Evolutionary conservation across 2,329 filamentous ascomycete genomes (phyloP).

Genomic region (Arthrobotrys pseudoclavata): DNA sequence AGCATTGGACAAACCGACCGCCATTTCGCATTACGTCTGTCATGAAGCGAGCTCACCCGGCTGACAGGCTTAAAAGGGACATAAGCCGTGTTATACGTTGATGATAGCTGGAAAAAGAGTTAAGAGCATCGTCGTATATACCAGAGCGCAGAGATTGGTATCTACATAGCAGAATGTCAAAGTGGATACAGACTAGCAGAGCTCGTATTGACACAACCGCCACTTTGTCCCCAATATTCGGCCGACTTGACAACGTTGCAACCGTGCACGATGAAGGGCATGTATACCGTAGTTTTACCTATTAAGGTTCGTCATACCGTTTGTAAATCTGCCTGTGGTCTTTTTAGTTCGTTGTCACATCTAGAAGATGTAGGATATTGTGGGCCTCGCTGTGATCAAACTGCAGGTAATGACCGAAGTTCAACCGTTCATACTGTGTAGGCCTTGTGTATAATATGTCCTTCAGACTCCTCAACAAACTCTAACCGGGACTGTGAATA

Average conservation of each 20-base stretch:
- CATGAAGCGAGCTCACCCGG: not conserved
- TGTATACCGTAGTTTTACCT: not conserved
- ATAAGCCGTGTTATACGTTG: not conserved
- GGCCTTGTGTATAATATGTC: not conserved
- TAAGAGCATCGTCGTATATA: not conserved
- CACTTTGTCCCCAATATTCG: not conserved
- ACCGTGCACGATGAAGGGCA: not conserved
- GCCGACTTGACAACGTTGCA: not conserved
- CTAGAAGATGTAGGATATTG: not conserved
- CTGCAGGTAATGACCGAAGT: not conserved
- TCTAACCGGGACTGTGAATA: not conserved
- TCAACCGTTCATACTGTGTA: not conserved
- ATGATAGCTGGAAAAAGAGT: not conserved
- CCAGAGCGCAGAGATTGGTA: not conserved
- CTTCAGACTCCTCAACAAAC: not conserved
- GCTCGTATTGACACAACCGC: conserved; percentile 8
- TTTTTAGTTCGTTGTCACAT: not conserved
- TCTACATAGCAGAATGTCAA: not conserved
- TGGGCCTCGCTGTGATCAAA: not conserved
- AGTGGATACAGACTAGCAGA: not conserved
- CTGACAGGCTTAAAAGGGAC: not conserved
- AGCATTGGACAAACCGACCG: not conserved
- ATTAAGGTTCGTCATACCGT: conserved; percentile 10
- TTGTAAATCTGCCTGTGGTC: conserved; percentile 1
- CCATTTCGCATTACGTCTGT: not conserved